Evolutionary conservation across 805 yeast species (phyloP), one percentile per base, ranked within the genome.

Genomic region (Saturnispora saitoi): DNA sequence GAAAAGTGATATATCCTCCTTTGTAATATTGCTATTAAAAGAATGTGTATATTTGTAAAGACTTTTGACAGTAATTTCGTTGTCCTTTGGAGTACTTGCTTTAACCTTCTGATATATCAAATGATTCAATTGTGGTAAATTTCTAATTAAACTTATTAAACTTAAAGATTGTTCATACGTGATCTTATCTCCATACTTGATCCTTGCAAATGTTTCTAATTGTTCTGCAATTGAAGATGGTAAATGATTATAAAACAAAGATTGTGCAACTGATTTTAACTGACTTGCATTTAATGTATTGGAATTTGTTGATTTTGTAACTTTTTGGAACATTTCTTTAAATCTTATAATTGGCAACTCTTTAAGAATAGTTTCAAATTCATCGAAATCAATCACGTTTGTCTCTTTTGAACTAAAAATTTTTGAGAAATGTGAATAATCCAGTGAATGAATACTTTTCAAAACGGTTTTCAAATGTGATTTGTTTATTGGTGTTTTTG

Each of bases 181-280:
- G 48, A 77, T 67, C 52, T 70, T 69, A 2, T 70, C 70, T 8
- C 68, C 73, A 24, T 67, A 74, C 45, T 67, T 70, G n/a, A 60
- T 45, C 19, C 15, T 32, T 2, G 65, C 57, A 28, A 62, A 58
- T 7, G 45, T 17, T 48, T 78, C 75, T 15, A 86, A 79, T 61
- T 89, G 95, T 45, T 72, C 69, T 47, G 78, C 68, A 29, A 88
- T 82, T 58, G 83, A 83, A 9, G 45, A 32, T 5, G 70, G 65
- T 15, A 67, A 50, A 44, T 65, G 59, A 34, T 54, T 36, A 45
- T 65, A 60, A 49, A 61, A 65, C 11, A 64, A 54, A 7, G 54
- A 53, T 15, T 53, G 48, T 19, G 65, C 55, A 9, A 63, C 42
- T 38, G 36, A 7, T 26, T 49, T 54, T 32, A 66, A 57, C 39